Conservation (phyloP, 306 rosid species). For the Castanopsis chinensis region DNA sequence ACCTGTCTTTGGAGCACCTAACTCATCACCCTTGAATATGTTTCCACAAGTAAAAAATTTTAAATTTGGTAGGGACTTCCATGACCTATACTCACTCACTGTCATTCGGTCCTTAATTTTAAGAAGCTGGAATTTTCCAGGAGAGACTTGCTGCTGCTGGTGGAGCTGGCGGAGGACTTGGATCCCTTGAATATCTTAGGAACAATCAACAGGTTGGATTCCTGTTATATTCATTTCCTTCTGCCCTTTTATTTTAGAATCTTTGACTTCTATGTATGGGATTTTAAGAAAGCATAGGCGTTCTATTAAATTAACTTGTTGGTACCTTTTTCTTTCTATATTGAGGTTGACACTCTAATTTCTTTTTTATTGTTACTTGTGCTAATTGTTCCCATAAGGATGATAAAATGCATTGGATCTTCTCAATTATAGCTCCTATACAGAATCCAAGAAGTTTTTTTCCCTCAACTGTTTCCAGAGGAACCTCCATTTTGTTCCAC, state of each 20-base stretch:
- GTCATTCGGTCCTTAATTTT: slow-evolving; percentile 21
- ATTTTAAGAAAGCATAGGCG: neutral
- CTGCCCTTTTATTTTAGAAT: neutral
- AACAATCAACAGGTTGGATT: slow-evolving; percentile 77
- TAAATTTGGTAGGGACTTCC: slow-evolving; percentile 10
- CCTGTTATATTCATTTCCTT: slow-evolving; percentile 6
- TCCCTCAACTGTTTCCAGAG: too few species aligned
- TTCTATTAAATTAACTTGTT: slow-evolving; percentile 4
- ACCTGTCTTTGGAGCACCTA: slow-evolving; percentile 71
- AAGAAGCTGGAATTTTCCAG: slow-evolving; percentile 42
- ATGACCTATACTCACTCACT: neutral
- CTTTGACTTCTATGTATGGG: slow-evolving; percentile 16
- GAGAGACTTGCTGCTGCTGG: slow-evolving; percentile 67
- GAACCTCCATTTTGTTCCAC: too few species aligned
- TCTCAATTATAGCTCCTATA: neutral
- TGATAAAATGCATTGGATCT: neutral
- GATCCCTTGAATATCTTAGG: slow-evolving; percentile 89
- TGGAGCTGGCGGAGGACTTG: slow-evolving; percentile 57
- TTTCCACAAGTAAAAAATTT: slow-evolving; percentile 69
- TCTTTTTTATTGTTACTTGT: neutral
- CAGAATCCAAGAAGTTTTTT: too few species aligned
- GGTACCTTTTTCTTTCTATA: too few species aligned
- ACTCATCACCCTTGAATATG: slow-evolving; percentile 93
- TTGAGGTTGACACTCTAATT: slow-evolving; percentile 1
- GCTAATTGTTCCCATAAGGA: neutral